phyloP scores from a whole-genome alignment of 2,329 filamentous ascomycete species.

The Cercospora sesami region DNA sequence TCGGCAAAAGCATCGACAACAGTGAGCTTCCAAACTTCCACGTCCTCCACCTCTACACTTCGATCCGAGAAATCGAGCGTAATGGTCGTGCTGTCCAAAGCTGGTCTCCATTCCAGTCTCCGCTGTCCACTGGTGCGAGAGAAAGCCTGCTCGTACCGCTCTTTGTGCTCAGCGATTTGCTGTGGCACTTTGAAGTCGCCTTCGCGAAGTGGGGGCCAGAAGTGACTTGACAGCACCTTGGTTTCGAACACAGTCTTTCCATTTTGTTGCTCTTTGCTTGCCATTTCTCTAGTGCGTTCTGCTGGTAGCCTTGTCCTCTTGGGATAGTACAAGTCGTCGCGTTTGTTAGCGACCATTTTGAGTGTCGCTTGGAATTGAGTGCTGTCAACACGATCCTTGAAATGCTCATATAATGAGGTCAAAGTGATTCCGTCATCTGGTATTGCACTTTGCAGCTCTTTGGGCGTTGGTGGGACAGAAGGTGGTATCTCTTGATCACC shows the following conservation, averaged over 20 bases:
- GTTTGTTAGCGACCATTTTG: slow-evolving; percentile 33
- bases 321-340: slow-evolving; percentile 34
- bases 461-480: slow-evolving; percentile 29
- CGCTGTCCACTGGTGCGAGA: slow-evolving; percentile 77
- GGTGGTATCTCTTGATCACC: slow-evolving; percentile 25
- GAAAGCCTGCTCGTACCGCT: slow-evolving; percentile 72
- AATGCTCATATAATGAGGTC: slow-evolving; percentile 35
- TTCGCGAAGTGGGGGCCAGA: slow-evolving; percentile 81
- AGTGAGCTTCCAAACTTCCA: slow-evolving; percentile 81
- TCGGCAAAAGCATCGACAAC: slow-evolving; percentile 76
- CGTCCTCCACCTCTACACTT: slow-evolving; percentile 65
- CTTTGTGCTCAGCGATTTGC: slow-evolving; percentile 61
- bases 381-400: slow-evolving; percentile 33
- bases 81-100: slow-evolving; percentile 71
- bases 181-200: slow-evolving; percentile 66
- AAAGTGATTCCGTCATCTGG: slow-evolving; percentile 41
- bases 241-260: slow-evolving; percentile 22
- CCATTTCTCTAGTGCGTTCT: slow-evolving; percentile 19
- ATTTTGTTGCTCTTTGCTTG: not conserved
- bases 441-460: slow-evolving; percentile 39
- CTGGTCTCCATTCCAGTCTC: slow-evolving; percentile 85
- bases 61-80: slow-evolving; percentile 83
- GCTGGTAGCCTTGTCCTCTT: slow-evolving; percentile 32
- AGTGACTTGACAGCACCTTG: slow-evolving; percentile 86
- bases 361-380: slow-evolving; percentile 32